Evolutionary conservation across 2,329 filamentous ascomycete genomes (phyloP), one percentile per base, ranked within the genome.

Genomic region (Sporothrix globosa): DNA sequence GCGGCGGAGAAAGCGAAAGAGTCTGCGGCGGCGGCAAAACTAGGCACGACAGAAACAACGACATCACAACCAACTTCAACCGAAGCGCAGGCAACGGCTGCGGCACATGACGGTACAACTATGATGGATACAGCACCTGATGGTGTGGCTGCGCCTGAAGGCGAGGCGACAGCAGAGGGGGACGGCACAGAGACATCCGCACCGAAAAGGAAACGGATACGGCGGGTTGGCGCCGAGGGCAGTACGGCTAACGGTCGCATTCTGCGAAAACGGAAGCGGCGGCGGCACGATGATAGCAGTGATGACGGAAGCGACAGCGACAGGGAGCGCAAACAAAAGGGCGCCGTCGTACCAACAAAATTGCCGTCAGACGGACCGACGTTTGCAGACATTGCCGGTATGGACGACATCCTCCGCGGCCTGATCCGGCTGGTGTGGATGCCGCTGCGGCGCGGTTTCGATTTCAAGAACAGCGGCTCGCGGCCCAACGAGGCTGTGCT

Each of bases 401-500:
- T 96, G 70, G 90, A 92, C 72, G 85, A 88, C 73, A 87, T 94
- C 19, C 88, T 92, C 60, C 81, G 86, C 61, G 85, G 92, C 74
- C 82, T 95, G 69, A 88, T 90, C 72, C 86, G 92, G 73, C 85
- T 91, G 34, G 84, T 96, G 13, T 89, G 91, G 53, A 84, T 92
- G 73, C 92, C 92, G 2, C 87, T 96, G 77, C 85, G 88, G 21
- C 85, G 84, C 41, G 89, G 91, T 0, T 84, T 90, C 73, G 85
- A 88, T 63, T 95, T 91, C 75, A 81, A 86, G 48, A 82, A 85
- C 21, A 87, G 88, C 46, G 88, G 89, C 34, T 86, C 92, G 58
- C 88, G 91, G 48, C 88, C 91, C 53, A 89, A 90, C 48, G 87
- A 90, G 61, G 91, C 92, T 72, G 89, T 96, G 19, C 81, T 96